Evolutionary conservation across 202 grass and related monocot species (phyloP).

Genomic region (Cymbopogon flexuosus): DNA sequence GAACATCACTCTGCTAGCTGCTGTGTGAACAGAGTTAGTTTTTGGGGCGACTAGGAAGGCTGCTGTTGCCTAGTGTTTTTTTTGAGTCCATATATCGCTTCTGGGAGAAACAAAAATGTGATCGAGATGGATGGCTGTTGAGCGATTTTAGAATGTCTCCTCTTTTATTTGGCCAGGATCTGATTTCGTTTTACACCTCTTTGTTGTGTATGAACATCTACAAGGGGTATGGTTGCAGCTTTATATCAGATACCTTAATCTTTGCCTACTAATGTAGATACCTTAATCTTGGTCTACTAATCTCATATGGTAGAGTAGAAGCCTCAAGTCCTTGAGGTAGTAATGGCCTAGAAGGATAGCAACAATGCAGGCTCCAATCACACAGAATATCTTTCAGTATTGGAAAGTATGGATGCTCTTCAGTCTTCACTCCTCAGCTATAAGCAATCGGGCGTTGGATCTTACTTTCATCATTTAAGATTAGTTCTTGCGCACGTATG

Average conservation of each 20-base stretch:
- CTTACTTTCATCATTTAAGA: neutral
- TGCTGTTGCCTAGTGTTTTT: too few relatives aligned
- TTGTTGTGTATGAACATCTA: neutral
- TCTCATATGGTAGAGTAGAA: neutral
- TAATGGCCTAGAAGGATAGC: neutral
- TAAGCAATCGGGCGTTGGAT: neutral
- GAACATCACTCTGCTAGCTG: neutral
- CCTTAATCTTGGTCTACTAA: neutral
- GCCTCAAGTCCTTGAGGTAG: neutral
- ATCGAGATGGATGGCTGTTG: neutral
- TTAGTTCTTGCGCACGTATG: neutral
- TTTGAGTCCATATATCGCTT: neutral
- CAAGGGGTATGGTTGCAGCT: neutral
- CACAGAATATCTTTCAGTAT: neutral
- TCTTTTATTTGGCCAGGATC: neutral
- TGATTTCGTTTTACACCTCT: neutral
- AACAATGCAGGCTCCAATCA: neutral
- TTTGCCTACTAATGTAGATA: neutral
- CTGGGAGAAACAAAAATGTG: neutral
- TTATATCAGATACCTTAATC: neutral
- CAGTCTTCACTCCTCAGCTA: neutral
- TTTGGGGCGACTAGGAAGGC: neutral
- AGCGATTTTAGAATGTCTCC: neutral
- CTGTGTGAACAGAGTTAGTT: neutral
- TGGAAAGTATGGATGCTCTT: neutral